Base-by-base conservation (phyloP, 495 filamentous ascomycete species). In the Aspergillus kassunensis region DNA sequence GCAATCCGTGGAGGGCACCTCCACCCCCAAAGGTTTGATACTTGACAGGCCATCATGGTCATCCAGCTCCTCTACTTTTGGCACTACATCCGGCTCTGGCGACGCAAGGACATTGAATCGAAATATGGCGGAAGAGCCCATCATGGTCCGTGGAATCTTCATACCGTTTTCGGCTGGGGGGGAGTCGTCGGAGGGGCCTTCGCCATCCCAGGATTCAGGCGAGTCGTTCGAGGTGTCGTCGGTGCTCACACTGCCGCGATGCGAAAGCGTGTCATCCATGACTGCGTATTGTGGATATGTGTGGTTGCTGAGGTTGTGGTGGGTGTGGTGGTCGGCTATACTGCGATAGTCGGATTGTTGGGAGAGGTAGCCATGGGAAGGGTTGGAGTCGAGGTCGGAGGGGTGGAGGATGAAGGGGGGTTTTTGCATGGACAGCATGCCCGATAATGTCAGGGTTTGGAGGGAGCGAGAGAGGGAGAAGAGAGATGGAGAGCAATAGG, bases 381-480 rank as follows among this genome's bases (percentile, higher is more conserved):
- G 33, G 29, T 55, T 48, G 49, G 49, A 39, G 34, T 61, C 47
- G 46, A 53, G 29, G 27, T 44, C 23, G 42, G 57, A 51, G 49
- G 60, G 49, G 23, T 60, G 42, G 30, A 55, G 30, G 56, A 64
- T 59, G 36, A 56, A 25, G 39, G 63, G 55, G 20, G 54, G 53
- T 30, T 68, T 67, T 57, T 74, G 70, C 71, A 74, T 75, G 63
- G 70, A 72, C 66, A 74, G 68, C 70, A 76, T 73, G n/a, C n/a
- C n/a, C n/a, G n/a, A n/a, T n/a, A n/a, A n/a, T n/a, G n/a, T 25
- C 23, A 24, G 30, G 24, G 44, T 27, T 4, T 27, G 24, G 36
- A 36, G 27, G 23, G 36, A 34, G n/a, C 27, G 43, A 31, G 16
- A 15, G 7, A 29, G 35, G 34, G 27, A 19, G 10, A 6, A 18